A percentile compares a stretch with the other conserved stretches of the same genome.
phyloP scores from a whole-genome alignment of 148 eudicot species.

The Suaeda aralocaspica region DNA sequence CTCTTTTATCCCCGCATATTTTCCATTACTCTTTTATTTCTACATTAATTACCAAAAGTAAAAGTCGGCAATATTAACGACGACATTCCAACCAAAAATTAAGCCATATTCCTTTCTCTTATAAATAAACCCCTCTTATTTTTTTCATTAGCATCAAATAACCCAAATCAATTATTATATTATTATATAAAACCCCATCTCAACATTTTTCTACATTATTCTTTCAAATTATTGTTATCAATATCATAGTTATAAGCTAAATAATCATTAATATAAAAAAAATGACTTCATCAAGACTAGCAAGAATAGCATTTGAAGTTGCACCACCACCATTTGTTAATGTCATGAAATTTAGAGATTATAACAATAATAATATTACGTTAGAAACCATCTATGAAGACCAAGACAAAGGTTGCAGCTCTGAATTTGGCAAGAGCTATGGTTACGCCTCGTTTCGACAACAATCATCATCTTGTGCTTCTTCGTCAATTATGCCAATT shows the following conservation, averaged over 20 bases:
- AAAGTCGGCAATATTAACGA: background rate
- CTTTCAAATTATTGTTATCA: too few relatives aligned
- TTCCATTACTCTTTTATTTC: background rate
- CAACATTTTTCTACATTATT: background rate
- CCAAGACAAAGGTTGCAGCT: background rate
- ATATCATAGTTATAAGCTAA: too few relatives aligned
- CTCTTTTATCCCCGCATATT: background rate
- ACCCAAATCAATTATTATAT: too few relatives aligned
- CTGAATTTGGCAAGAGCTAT: background rate
- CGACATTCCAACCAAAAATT: background rate
- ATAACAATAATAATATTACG: background rate
- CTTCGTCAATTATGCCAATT: background rate
- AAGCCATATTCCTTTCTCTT: background rate
- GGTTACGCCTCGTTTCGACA: background rate
- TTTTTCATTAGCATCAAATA: background rate
- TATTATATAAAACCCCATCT: background rate
- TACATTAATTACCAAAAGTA: background rate
- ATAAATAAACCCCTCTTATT: background rate
- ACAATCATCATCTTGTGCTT: background rate
- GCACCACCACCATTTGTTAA: constrained; percentile 13
- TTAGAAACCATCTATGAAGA: constrained; percentile 9
- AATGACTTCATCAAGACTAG: background rate
- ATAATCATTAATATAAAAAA: too few relatives aligned
- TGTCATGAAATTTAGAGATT: background rate
- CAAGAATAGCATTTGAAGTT: constrained; percentile 12